Evolutionary conservation across 148 eudicot species (phyloP), one percentile per base, ranked within the genome.

Genomic region (Persicaria tinctoria): DNA sequence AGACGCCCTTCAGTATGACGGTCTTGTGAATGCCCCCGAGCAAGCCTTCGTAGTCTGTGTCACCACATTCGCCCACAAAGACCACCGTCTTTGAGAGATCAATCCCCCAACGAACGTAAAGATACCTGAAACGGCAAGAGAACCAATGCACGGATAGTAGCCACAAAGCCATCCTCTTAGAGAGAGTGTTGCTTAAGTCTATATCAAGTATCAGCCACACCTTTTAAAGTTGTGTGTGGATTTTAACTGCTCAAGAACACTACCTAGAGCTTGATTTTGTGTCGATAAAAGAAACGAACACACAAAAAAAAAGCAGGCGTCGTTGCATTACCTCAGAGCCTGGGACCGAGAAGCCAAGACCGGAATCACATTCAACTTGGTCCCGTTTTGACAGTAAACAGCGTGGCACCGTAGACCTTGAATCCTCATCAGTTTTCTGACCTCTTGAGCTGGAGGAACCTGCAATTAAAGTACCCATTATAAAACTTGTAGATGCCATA

Each of bases 281-380:
- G 3, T 32, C 41, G 41, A 32, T 32, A 32, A 0, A 32, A 32
- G 41, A 32, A 32, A 32, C 41, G 0, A 32, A 32, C 41, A 1
- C 41, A 13, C 2, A 11, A 10, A 51, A 51, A 53, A 5, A 3
- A 55, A 55, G 18, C 59, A 55, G 46, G 6, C 6, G 4, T 4
- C 6, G 2, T 27, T 63, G 0, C 12, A 9, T 62, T 79, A 92
- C 98, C 98, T 87, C 79, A 95, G 90, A 14, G 99, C 99, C 85
- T 95, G 97, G 75, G 93, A 89, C 70, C 99, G 97, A 75, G 99
- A 95, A 68, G 99, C 99, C 84, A 95, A 78, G 46, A 84, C 96
- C n/a, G 99, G 99, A 78, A 95, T 86, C 59, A 92, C 92, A 69
- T 92, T 95, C 59, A 95, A 80, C 77, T 82, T 89, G 68, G 83